Percentiles rank a stretch among this genome's conserved stretches.
These are phyloP conservation scores for Pythium rhizo-oryzae DNA, from an alignment of 352 stramenopile genomes.

Conservation along the genomic window DNA sequence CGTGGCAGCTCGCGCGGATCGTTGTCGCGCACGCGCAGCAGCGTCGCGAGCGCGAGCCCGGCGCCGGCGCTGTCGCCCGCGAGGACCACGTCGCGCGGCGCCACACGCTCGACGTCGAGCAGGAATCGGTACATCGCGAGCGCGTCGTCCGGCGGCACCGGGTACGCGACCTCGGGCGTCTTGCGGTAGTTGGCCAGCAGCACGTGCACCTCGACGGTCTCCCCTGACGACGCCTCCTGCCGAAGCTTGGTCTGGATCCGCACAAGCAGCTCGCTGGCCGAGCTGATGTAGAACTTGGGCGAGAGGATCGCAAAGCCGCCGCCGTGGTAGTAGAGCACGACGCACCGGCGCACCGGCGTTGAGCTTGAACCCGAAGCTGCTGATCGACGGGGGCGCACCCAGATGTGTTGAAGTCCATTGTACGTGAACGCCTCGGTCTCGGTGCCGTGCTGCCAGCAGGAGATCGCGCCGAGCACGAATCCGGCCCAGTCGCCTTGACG, in stretches of 20 bases:
- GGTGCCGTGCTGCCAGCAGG: constrained; percentile 18
- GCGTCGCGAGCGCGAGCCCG: constrained; percentile 15
- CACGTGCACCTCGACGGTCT: constrained; percentile 2
- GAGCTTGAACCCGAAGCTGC: no score
- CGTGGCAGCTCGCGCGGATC: constrained; percentile 1
- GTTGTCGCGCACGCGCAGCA: constrained; percentile 23
- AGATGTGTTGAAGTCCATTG: constrained; percentile 33
- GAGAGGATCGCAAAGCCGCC: constrained; percentile 26
- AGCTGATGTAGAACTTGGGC: constrained; percentile 28
- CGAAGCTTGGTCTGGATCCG: constrained; percentile 1
- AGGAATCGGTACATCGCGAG: constrained; percentile 29
- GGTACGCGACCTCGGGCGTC: constrained; percentile 20
- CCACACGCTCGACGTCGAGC: constrained; percentile 1
- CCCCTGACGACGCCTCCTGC: not conserved
- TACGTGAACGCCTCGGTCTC: constrained; percentile 9
- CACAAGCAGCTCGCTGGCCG: constrained; percentile 34
- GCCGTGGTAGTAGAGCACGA: constrained; percentile 31
- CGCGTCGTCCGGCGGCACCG: constrained; percentile 20
- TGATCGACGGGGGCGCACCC: not conserved
- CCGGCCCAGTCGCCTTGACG: constrained; percentile 11
- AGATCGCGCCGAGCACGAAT: constrained; percentile 7
- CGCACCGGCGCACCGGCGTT: not conserved
- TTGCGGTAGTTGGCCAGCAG: constrained; percentile 33
- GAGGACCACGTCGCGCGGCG: constrained; percentile 18
- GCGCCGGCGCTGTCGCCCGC: constrained; percentile 29